phyloP scores from a whole-genome alignment of 176 grass and related monocot genomes.

The Sorghum bicolor region Sorghum_bicolor_NCBIv3 NC_012873.2:52156001-52156500 shows the following conservation, averaged over 20 bases:
- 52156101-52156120: neutral
- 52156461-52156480: too few relatives aligned
- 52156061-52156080: neutral
- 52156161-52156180: neutral
- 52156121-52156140: neutral
- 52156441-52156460: constrained; percentile 1
- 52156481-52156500: too few relatives aligned
- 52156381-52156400: neutral
- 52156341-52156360: neutral
- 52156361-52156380: constrained; percentile 13
- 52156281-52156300: neutral
- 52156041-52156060: neutral
- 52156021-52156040: neutral
- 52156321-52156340: too few relatives aligned
- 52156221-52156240: neutral
- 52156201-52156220: neutral
- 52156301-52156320: too few relatives aligned
- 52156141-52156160: neutral
- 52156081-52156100: neutral
- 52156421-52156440: neutral
- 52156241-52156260: neutral
- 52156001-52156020: neutral
- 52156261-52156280: neutral
- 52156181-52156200: neutral
- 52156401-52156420: neutral